Base-by-base conservation (phyloP, 2,329 filamentous ascomycete genomes). In the Berkeleyomyces basicola region DNA sequence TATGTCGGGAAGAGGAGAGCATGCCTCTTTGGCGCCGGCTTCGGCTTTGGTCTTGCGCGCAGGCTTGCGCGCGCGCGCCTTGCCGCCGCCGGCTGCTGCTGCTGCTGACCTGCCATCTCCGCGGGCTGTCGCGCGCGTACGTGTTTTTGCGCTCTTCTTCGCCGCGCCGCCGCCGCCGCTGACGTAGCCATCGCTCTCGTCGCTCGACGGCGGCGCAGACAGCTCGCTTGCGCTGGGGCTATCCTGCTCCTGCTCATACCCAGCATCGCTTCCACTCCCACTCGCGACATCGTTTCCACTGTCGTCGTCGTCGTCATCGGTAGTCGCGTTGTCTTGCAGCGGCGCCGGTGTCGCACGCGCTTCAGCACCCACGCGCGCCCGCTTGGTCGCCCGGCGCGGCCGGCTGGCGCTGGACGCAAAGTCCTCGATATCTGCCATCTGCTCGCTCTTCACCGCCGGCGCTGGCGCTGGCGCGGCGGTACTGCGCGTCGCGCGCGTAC, bases 341-440 rank as follows among this genome's bases (percentile, higher is more conserved):
- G 39, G 23, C 11, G 40, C 40, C 11, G 37, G 44, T 7, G 58
- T 23, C 16, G 40, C 23, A 33, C 40, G 40, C 3, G 58, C 44
- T 53, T 23, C 23, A 60, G 67, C 70, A 16, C 43, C 42, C 68
- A 63, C 74, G 64, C 75, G 73, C 68, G 79, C 82, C 44, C 77
- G 76, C 68, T 81, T 82, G 66, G 73, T 74, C 14, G 71, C 69
- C 1, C 68, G 63, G 68, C 72, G 62, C 23, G 49, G 9, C 49
- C 31, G 7, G 6, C 9, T 10, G 10, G 10, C 23, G 2, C 23
- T 23, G 23, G 23, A 23, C 68, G 77, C 62, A 69, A 67, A 67
- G 76, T 86, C 83, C 73, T 86, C 83, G 63, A 86, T 83, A 67
- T 85, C 82, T 62, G 66, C 47, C n/a, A 64, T 61, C 33, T 59